Evolutionary conservation across 148 eudicot species (phyloP).

Genomic region (Heliamphora exappendiculata): DNA sequence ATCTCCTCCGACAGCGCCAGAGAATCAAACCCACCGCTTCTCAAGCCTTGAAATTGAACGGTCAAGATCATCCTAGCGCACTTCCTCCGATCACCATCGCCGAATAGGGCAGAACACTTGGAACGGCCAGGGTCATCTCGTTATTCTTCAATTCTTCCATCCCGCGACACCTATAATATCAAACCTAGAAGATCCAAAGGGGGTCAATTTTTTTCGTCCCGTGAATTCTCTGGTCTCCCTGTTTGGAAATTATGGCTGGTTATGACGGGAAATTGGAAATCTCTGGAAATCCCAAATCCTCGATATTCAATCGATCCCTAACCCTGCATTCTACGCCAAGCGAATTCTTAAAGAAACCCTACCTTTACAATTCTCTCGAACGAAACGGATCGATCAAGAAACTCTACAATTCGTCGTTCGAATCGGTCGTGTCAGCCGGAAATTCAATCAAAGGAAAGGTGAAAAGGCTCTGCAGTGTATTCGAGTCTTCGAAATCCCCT

Average conservation of each 20-base stretch:
- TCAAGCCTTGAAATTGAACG: not conserved
- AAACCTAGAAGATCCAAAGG: not conserved
- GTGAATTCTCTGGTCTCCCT: not conserved
- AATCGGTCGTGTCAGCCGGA: slow-evolving; percentile 35
- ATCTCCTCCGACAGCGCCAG: not conserved
- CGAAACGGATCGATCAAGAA: slow-evolving; percentile 53
- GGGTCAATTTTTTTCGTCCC: not conserved
- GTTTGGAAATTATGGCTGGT: slow-evolving; percentile 2
- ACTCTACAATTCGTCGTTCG: slow-evolving; percentile 36
- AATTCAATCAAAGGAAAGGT: slow-evolving; percentile 67
- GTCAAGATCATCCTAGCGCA: not conserved
- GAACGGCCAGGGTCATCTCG: not conserved
- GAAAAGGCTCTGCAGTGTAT: slow-evolving; percentile 45
- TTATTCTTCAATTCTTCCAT: not conserved
- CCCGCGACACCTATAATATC: no score
- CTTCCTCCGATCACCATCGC: no score
- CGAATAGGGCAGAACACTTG: not conserved
- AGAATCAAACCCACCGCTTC: not conserved
- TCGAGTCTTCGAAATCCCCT: slow-evolving; percentile 42
- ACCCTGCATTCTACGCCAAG: slow-evolving; percentile 32
- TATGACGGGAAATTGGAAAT: slow-evolving; percentile 9
- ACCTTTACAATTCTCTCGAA: slow-evolving; percentile 20
- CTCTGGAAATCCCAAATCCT: slow-evolving; percentile 6
- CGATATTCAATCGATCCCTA: slow-evolving; percentile 46
- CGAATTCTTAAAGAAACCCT: slow-evolving; percentile 33